Evolutionary conservation across 371 early-diverging fungal species (phyloP).

Genomic region (Cokeromyces recurvatus): DNA sequence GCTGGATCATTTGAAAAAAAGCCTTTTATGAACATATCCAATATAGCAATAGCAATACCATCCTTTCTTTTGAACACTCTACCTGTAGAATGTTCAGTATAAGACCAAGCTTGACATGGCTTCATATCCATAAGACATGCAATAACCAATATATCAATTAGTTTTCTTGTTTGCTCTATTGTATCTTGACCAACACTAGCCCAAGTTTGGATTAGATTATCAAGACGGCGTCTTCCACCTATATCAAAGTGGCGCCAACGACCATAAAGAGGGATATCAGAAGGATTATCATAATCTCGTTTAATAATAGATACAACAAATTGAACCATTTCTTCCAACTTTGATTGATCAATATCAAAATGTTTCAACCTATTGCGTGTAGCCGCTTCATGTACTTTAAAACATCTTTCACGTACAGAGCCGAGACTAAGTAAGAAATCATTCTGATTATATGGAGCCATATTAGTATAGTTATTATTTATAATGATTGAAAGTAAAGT

Average conservation of each 20-base stretch:
- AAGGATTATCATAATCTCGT: constrained; percentile 62
- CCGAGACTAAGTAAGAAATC: constrained; percentile 66
- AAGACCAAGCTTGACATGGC: constrained; percentile 81
- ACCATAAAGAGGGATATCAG: constrained; percentile 78
- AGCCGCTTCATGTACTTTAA: constrained; percentile 63
- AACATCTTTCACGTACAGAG: constrained; percentile 75
- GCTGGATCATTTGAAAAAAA: constrained; percentile 65
- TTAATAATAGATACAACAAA: constrained; percentile 67
- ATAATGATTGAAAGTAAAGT: too few relatives aligned
- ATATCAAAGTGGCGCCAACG: constrained; percentile 90
- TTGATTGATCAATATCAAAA: constrained; percentile 67
- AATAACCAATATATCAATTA: constrained; percentile 82
- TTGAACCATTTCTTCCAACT: constrained; percentile 67
- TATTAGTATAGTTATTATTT: too few relatives aligned
- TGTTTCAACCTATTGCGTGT: constrained; percentile 51
- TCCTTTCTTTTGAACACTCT: constrained; percentile 66
- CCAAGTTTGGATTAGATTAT: constrained; percentile 51
- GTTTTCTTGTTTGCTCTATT: constrained; percentile 64
- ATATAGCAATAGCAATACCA: constrained; percentile 82
- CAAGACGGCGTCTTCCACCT: constrained; percentile 52
- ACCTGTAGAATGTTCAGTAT: constrained; percentile 53
- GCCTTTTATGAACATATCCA: constrained; percentile 80
- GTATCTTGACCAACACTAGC: constrained; percentile 35
- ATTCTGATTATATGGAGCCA: constrained; percentile 21
- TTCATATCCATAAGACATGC: constrained; percentile 89